A percentile compares a stretch with the other conserved stretches of the same genome.
These are phyloP conservation scores for Boletus eberwhitei DNA, from an alignment of 768 basidiomycete species.

Conservation along the genomic window DNA sequence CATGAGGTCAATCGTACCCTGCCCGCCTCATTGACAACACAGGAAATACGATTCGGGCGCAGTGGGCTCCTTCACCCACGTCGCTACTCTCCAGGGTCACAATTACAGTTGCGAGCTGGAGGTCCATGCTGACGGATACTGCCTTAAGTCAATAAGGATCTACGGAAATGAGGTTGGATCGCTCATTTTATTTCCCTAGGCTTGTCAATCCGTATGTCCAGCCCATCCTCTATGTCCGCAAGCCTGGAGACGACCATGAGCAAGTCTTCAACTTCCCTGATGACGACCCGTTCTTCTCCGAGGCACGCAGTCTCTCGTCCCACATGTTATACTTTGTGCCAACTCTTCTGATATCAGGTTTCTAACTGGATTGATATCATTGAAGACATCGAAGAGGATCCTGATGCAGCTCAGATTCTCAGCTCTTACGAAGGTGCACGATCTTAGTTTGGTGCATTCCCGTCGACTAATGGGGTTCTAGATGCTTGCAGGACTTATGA, in stretches of 20 bases:
- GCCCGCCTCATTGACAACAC: constrained; percentile 18
- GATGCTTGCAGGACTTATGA: constrained; percentile 88
- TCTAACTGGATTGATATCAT: constrained; percentile 88
- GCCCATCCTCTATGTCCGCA: constrained; percentile 83
- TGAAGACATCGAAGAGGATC: constrained; percentile 86
- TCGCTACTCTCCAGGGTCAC: constrained; percentile 86
- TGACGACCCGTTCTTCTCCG: constrained; percentile 94
- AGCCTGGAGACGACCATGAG: constrained; percentile 76
- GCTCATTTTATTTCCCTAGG: constrained; percentile 37
- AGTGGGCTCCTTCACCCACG: constrained; percentile 87
- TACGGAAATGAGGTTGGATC: constrained; percentile 7
- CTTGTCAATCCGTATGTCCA: constrained; percentile 92
- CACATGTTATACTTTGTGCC: background rate
- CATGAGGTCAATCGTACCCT: constrained; percentile 12
- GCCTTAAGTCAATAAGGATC: constrained; percentile 55
- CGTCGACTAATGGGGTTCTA: constrained; percentile 25
- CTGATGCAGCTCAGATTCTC: constrained; percentile 75
- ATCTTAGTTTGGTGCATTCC: background rate
- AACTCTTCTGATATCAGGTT: constrained; percentile 33
- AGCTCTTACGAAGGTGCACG: constrained; percentile 77
- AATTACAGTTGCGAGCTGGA: constrained; percentile 95
- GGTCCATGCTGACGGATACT: constrained; percentile 91
- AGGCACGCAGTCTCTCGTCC: constrained; percentile 37
- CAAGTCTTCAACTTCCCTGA: constrained; percentile 68
- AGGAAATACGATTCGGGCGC: constrained; percentile 97